Conservation (phyloP, 306 rosid species). For the Rosa chinensis region DNA sequence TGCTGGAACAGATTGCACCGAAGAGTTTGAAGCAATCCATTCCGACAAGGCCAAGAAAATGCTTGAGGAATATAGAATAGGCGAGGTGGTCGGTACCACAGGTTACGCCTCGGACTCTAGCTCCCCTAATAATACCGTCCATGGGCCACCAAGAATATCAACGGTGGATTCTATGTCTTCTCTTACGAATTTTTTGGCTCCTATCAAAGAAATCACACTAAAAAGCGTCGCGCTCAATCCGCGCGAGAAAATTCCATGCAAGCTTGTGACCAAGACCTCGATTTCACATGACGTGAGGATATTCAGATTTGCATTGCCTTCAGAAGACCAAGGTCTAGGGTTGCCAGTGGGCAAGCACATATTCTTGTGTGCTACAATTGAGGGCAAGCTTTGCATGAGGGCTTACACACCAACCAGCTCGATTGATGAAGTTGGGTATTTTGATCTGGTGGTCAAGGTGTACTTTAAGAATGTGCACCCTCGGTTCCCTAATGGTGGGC, state of each 20-base stretch:
- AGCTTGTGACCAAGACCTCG: constrained; percentile 47
- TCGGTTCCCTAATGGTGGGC: constrained; percentile 68
- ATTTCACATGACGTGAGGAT: constrained; percentile 68
- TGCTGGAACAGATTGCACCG: constrained; percentile 87
- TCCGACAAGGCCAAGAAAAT: constrained; percentile 77
- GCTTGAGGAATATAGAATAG: constrained; percentile 64
- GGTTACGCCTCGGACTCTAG: constrained; percentile 41
- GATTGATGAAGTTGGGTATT: constrained; percentile 58
- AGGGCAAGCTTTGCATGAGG: constrained; percentile 75
- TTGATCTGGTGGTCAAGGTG: constrained; percentile 69
- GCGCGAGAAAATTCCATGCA: constrained; percentile 59
- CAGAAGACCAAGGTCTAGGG: constrained; percentile 58
- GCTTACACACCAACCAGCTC: constrained; percentile 78
- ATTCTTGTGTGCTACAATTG: constrained; percentile 55
- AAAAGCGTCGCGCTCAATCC: constrained; percentile 53
- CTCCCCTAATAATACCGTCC: constrained; percentile 62
- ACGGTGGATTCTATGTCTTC: constrained; percentile 14
- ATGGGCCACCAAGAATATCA: constrained; percentile 24
- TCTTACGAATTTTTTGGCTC: constrained; percentile 30
- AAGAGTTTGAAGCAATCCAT: constrained; percentile 88
- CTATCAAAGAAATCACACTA: constrained; percentile 40
- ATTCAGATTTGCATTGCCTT: constrained; percentile 63
- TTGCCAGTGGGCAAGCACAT: constrained; percentile 81
- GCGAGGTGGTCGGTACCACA: constrained; percentile 47
- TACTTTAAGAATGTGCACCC: constrained; percentile 73